Evolutionary conservation across 495 filamentous ascomycete genomes (phyloP), one percentile per base, ranked within the genome.

Genomic region (Xylaria cubensis): DNA sequence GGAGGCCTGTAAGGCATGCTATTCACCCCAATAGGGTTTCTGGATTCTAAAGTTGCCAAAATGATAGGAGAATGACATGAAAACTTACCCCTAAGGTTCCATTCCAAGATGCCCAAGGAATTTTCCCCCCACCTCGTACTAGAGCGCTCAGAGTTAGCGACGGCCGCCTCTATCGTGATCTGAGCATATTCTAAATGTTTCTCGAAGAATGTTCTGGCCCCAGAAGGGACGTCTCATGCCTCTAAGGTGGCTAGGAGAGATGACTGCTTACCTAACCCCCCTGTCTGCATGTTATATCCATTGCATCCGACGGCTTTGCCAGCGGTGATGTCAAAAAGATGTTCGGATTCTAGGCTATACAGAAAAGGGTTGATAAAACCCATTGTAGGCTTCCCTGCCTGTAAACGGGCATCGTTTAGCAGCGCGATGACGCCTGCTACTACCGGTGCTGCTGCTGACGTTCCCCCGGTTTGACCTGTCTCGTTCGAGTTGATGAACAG

Each of bases 331-430:
- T 93, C 90, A 21, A 85, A 90, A 55, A 91, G 78, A 0, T 80
- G 88, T 8, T 74, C 42, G 53, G 77, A 72, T 13, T 83, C 89
- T 8, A 72, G 75, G 26, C 78, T 78, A 78, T 93, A 94, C 34
- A 94, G 73, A 85, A 87, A 91, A 0, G 90, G 91, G 76, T 94
- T 93, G 26, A 92, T 76, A 81, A 92, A 93, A 0, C 92, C 92
- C 69, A 93, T 78, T 0, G 86, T 76, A 1, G 86, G 79, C 74
- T 86, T 79, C 17, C 86, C 85, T 19, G 78, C 81, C 0, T 83
- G 76, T 12, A 90, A 76, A 2, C 89, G 84, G 1, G 88, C 90
- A 74, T 90, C 89, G 74, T 93, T 93, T 41, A 94, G 83, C 29
- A 92, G 82, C 0, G 84, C 83, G 24, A 94, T 76, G 46, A 93